Base-by-base conservation (phyloP, 176 grass and related monocot species). In the Stipa capillata region DNA sequence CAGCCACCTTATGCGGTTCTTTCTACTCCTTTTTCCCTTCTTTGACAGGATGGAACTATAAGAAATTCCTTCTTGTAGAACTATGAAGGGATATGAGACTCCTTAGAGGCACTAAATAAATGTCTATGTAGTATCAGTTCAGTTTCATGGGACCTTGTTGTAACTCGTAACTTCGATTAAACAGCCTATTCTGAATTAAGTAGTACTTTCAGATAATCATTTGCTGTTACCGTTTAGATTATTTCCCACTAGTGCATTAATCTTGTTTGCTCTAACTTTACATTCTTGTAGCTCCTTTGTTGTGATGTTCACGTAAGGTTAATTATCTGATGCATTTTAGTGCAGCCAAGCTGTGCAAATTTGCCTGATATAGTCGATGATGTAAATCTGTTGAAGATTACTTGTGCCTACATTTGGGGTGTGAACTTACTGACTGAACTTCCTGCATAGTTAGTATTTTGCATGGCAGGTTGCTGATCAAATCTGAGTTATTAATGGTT, bases 41-140 rank as follows among this genome's bases (percentile, higher is more conserved):
- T 72, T 80, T 86, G 25, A 86, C 73, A 85, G 52, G 69, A 87
- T 89, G 65, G 69, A 70, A 84, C 69, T 80, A 85, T 81, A 91
- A 83, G 86, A 77, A 72, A 25, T 87, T 83, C 86, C 79, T 85
- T 89, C 52, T 78, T 82, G 66, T 77, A 50, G 82, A 75, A 65
- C 83, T 81, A 83, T 80, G 81, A 93, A 65, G 81, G 74, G 87
- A 82, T 82, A 39, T 91, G 87, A 83, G 87, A 87, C 82, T 86
- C 68, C 72, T 77, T 88, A 85, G 92, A 81, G 69, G 83, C 64
- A 80, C 62, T 29, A 56, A 88, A 85, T 84, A 91, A 90, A 84
- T 68, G 59, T 84, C 78, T 82, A 80, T 93, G 88, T 86, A 88
- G 88, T 80, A 77, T 83, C 56, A 80, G 53, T 87, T 87, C 79